A percentile compares a stretch with the other conserved stretches of the same genome.
Evolutionary conservation across 2,329 filamentous ascomycete species (phyloP).

Genomic region (Epichloe aotearoae): DNA sequence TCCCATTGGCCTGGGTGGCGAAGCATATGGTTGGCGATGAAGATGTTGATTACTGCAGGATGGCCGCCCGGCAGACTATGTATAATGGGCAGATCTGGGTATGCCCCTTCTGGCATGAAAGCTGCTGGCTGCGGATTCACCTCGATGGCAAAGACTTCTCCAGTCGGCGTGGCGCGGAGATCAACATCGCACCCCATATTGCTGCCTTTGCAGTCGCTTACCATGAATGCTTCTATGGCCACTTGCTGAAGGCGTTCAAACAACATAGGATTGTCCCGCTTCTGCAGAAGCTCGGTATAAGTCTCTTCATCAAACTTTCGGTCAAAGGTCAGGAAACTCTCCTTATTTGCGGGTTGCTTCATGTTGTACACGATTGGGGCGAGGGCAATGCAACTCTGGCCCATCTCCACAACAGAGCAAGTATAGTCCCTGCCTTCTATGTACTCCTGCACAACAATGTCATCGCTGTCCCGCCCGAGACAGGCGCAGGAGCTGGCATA

Average conservation of each 20-base stretch:
- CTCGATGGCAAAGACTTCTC: background rate
- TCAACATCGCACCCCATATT: background rate
- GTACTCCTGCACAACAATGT: slow-evolving; percentile 1
- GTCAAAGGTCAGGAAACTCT: slow-evolving; percentile 1
- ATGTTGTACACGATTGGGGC: background rate
- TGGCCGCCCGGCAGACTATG: background rate
- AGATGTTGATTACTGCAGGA: background rate
- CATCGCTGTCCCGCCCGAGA: background rate
- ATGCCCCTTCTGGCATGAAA: background rate
- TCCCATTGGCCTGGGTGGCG: background rate
- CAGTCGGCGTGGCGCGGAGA: background rate
- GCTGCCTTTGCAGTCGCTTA: background rate
- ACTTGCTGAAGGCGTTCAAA: background rate
- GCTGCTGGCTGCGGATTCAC: background rate
- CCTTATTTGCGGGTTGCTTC: background rate
- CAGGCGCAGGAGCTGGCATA: background rate
- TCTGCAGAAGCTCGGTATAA: background rate
- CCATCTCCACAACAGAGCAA: background rate
- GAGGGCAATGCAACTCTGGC: background rate
- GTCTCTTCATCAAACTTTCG: background rate
- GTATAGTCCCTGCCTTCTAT: background rate
- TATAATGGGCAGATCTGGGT: background rate
- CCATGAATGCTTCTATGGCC: background rate
- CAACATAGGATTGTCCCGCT: background rate
- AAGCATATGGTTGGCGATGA: background rate